Base-by-base conservation (phyloP, 1,284 basidiomycete genomes). In the Pterulicium gracile region DNA sequence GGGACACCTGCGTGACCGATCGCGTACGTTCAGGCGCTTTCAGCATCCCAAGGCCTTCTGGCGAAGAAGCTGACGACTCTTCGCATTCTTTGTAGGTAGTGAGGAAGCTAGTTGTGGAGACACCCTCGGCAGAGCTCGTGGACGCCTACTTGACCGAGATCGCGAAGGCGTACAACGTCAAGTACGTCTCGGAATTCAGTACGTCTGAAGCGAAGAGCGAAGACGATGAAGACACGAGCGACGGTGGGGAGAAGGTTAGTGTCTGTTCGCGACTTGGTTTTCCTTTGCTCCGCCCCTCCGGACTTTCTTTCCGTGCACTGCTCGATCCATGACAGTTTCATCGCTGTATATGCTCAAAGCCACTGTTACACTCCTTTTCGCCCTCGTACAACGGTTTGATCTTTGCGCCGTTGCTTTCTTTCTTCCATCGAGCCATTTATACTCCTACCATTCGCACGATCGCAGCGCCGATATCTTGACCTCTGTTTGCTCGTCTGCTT, bases 141-240 rank as follows among this genome's bases (percentile, higher is more conserved):
- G 85, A 95, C 56, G 81, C 78, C n/a, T 94, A 94, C 61, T 69
- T 94, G 12, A 63, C 67, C 36, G 92, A 95, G 62, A 95, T 96
- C 51, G 86, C 90, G 1, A 88, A 81, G 59, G 90, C 83, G 1
- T 96, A 95, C 56, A 75, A 78, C 1, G 73, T 93, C n/a, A 62
- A 73, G 15, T 39, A 39, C 36, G 19, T 4, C n/a, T 39, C 36
- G 19, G 15, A 18, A 13, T 15, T 17, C n/a, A 15, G n/a, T 13
- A 17, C 5, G 4, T 18, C 36, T 4, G n/a, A 5, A 39, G 15
- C 7, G 7, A 5, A 39, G 15, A n/a, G 27, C n/a, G n/a, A n/a
- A n/a, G 5, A 39, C 36, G 15, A 18, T 39, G 36, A 17, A 15
- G 36, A 39, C 19, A 18, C n/a, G 5, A 17, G 15, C 36, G 54